A percentile compares a stretch with the other conserved stretches of the same genome.
Conservation (phyloP, 2,329 filamentous ascomycete species). For the Diplocarpon mali region DNA sequence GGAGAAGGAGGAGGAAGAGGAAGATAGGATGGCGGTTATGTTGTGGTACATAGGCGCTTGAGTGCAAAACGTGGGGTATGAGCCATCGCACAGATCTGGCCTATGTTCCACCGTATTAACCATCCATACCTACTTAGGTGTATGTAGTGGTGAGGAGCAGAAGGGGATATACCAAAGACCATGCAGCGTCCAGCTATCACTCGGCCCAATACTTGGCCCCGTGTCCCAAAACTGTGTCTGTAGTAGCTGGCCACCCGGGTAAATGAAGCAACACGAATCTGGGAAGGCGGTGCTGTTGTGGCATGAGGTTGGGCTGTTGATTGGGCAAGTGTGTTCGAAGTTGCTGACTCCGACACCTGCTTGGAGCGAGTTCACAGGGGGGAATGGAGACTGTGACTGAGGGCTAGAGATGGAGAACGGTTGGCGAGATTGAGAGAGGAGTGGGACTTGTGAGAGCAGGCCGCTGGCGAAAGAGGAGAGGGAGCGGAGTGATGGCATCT, state of each 20-base stretch:
- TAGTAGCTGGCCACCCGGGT: constrained; percentile 59
- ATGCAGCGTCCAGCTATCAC: constrained; percentile 64
- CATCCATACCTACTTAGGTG: too few species aligned
- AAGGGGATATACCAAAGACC: constrained; percentile 39
- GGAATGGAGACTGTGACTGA: background rate
- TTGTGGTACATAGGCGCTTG: constrained; percentile 49
- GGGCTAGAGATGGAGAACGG: background rate
- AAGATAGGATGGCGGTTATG: constrained; percentile 49
- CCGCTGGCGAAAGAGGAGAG: constrained; percentile 18
- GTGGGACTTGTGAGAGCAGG: constrained; percentile 20
- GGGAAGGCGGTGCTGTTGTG: constrained; percentile 49
- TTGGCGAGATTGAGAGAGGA: constrained; percentile 6
- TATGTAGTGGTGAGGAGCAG: background rate
- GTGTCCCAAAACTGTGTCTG: constrained; percentile 75
- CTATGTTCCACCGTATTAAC: constrained; percentile 3
- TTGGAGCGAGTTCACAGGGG: background rate
- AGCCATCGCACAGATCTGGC: constrained; percentile 58
- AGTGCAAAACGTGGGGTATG: constrained; percentile 58
- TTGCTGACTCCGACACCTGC: background rate
- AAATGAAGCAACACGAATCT: constrained; percentile 66
- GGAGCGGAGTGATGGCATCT: constrained; percentile 17
- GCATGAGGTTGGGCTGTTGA: constrained; percentile 40
- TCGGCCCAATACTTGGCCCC: constrained; percentile 48
- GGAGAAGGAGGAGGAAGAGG: background rate
- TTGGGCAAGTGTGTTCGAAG: constrained; percentile 20